Evolutionary conservation across 352 stramenopile species (phyloP).

Genomic region (Peronosclerospora sorghi): DNA sequence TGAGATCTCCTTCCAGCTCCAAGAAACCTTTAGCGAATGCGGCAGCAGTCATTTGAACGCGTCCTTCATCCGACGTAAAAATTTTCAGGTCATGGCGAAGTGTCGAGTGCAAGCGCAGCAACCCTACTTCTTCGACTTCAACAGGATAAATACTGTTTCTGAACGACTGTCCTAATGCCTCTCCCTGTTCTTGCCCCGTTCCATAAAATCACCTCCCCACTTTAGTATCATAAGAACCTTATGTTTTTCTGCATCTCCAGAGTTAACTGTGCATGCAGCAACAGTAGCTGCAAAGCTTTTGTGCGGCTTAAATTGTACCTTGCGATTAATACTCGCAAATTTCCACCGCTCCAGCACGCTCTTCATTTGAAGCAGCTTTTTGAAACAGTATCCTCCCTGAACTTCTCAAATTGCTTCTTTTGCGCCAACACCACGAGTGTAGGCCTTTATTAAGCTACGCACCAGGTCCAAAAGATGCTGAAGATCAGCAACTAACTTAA

Average conservation of each 20-base stretch:
- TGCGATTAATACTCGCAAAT: slow-evolving; percentile 96
- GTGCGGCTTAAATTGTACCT: slow-evolving; percentile 86
- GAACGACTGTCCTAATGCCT: slow-evolving; percentile 90
- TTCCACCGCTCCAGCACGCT: slow-evolving; percentile 95
- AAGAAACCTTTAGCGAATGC: slow-evolving; percentile 98
- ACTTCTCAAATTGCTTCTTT: slow-evolving; percentile 81
- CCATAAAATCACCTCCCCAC: slow-evolving; percentile 98
- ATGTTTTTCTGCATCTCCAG: slow-evolving; percentile 36
- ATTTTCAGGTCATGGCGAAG: slow-evolving; percentile 99
- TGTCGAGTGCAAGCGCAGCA: slow-evolving; percentile 97
- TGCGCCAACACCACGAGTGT: slow-evolving; percentile 62
- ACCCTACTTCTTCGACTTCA: slow-evolving; percentile 86
- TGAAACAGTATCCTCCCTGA: slow-evolving; percentile 80
- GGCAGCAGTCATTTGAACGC: slow-evolving; percentile 99
- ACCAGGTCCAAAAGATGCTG: slow-evolving; percentile 75
- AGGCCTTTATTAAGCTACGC: slow-evolving; percentile 71
- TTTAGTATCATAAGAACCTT: slow-evolving; percentile 99
- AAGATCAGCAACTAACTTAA: slow-evolving; percentile 70
- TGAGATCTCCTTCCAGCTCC: slow-evolving; percentile 97
- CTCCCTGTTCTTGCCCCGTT: slow-evolving; percentile 94
- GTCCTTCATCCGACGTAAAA: slow-evolving; percentile 97
- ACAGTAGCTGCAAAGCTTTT: slow-evolving; percentile 38
- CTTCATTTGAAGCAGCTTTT: slow-evolving; percentile 92
- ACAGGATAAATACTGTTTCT: slow-evolving; percentile 83
- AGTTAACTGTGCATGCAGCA: slow-evolving; percentile 13